Conservation (phyloP, 1,284 basidiomycete genomes). For the Peniophora sp. region DNA sequence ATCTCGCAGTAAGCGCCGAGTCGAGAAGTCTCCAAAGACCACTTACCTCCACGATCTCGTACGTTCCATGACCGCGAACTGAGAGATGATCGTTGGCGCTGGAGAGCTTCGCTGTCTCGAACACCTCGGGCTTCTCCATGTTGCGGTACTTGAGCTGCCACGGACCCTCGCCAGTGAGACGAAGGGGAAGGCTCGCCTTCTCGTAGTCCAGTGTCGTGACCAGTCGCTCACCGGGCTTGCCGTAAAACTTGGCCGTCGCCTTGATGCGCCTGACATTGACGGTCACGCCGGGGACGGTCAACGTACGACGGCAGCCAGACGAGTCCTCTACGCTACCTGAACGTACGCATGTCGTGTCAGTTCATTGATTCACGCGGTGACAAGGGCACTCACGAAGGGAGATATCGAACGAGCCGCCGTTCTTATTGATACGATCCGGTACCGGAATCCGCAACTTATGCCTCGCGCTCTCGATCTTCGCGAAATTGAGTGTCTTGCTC, state of each 20-base stretch:
- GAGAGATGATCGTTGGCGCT: constrained; percentile 67
- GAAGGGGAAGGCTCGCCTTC: constrained; percentile 63
- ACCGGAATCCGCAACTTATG: constrained; percentile 62
- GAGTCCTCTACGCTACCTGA: constrained; percentile 82
- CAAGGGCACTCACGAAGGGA: constrained; percentile 49
- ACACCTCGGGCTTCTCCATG: constrained; percentile 37
- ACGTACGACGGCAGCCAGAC: constrained; percentile 77
- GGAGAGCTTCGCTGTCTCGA: constrained; percentile 39
- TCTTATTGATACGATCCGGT: constrained; percentile 55
- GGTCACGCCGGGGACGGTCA: constrained; percentile 75
- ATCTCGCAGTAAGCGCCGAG: not conserved
- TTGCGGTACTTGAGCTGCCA: constrained; percentile 78
- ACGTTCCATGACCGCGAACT: constrained; percentile 67
- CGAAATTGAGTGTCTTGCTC: constrained; percentile 50
- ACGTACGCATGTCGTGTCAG: constrained; percentile 1
- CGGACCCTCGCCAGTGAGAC: constrained; percentile 82
- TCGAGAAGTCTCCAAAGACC: not conserved
- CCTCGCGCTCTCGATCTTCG: constrained; percentile 46
- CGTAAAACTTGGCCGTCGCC: constrained; percentile 84
- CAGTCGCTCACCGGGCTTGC: constrained; percentile 45
- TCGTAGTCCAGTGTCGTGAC: constrained; percentile 75
- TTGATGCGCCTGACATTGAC: constrained; percentile 85
- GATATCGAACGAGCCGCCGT: constrained; percentile 77
- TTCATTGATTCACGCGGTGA: not conserved
- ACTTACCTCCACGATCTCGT: constrained; percentile 66